Evolutionary conservation across 2,329 filamentous ascomycete genomes (phyloP).

Genomic region (Rutstroemia sp.): DNA sequence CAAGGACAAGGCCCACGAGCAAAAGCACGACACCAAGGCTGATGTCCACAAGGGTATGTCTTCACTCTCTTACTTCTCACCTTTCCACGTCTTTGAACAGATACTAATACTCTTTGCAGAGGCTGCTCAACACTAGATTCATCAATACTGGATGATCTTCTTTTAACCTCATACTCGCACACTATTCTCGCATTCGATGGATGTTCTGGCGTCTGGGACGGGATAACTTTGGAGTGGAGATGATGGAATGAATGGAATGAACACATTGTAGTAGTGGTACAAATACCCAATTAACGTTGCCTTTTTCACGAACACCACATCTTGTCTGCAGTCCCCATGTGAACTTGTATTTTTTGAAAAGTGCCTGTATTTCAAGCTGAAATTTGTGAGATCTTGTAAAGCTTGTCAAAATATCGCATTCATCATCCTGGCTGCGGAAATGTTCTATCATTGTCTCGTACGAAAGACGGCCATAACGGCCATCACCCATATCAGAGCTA

Average conservation of each 20-base stretch:
- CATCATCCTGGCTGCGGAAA: too few relatives aligned
- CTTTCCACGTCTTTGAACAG: not conserved
- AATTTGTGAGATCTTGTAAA: too few relatives aligned
- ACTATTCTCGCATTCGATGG: not conserved
- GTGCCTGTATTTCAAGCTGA: too few relatives aligned
- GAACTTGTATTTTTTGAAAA: too few relatives aligned
- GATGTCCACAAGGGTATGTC: constrained; percentile 40
- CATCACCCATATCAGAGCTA: too few relatives aligned
- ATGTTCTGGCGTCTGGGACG: constrained; percentile 7
- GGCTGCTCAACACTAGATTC: constrained; percentile 30
- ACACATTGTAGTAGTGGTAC: constrained; percentile 3
- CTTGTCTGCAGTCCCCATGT: too few relatives aligned
- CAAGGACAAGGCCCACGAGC: constrained; percentile 45
- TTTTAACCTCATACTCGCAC: not conserved
- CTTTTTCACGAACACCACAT: not conserved
- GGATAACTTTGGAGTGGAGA: not conserved
- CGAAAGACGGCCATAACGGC: too few relatives aligned
- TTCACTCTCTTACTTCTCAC: not conserved
- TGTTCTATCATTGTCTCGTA: too few relatives aligned
- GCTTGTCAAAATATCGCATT: too few relatives aligned
- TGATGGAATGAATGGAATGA: not conserved
- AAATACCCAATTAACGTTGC: constrained; percentile 4
- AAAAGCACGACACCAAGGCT: constrained; percentile 41
- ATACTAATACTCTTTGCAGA: constrained; percentile 20
- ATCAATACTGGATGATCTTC: not conserved